Base-by-base conservation (phyloP, 495 filamentous ascomycete genomes). In the Monascus purpureus region DNA sequence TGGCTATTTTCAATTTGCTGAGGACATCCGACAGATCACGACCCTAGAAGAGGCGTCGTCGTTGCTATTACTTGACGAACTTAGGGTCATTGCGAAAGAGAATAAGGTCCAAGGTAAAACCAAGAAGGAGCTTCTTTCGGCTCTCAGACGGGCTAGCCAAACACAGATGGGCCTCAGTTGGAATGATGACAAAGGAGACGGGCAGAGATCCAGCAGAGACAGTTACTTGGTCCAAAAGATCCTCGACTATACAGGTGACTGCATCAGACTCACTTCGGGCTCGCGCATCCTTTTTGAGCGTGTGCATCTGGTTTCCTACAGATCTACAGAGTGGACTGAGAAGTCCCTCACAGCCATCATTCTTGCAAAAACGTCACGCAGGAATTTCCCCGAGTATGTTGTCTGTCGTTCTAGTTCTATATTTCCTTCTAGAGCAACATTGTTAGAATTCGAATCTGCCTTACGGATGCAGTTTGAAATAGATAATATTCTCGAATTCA, bases 291-390 rank as follows among this genome's bases (percentile, higher is more conserved):
- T 97, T 3, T 97, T 97, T 43, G 86, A 94, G 47, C 72, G 90
- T 18, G 83, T 95, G 1, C 88, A 96, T 55, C 57, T 97, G 5
- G 87, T 97, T 30, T 96, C 94, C 49, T 95, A 95, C 47, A 69
- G 87, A 18, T 95, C 87, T 17, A 93, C 87, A 0, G 86, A 94
- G 49, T 96, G 88, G 87, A 90, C 87, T 0, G 90, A 95, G 43
- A 95, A 93, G 43, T 94, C 88, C 8, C 68, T 97, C 2, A 94
- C 83, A 2, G 88, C 87, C 2, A 88, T 96, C 38, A 93, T 97
- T 35, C 72, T 97, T 8, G 82, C 90, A 9, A 83, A 85, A 33
- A 90, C 86, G 17, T 77, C 82, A 5, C 72, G 74, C 28, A 72
- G 81, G 14, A 94, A 87, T 47, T 96, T 94, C 34, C 87, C 90